Percentiles rank a stretch among this genome's conserved stretches.
phyloP scores from a whole-genome alignment of 495 filamentous ascomycete species.

The Parathielavia appendiculata region DNA sequence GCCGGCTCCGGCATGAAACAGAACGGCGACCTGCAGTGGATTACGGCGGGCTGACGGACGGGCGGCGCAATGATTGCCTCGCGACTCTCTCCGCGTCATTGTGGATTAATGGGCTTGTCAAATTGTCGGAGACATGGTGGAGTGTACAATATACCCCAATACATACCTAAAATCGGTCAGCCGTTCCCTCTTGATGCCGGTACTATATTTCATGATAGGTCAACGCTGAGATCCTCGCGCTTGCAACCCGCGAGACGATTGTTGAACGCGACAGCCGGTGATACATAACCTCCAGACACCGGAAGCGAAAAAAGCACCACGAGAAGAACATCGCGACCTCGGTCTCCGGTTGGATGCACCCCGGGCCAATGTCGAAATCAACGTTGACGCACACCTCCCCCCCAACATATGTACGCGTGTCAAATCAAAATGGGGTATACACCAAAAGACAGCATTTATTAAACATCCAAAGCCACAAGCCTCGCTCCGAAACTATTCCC shows the following conservation, averaged over 20 bases:
- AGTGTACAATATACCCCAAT: conserved; percentile 14
- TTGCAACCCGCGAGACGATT: too few species aligned
- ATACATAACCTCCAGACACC: too few species aligned
- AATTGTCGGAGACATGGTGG: not conserved
- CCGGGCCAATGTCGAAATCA: too few species aligned
- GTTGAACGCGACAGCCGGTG: too few species aligned
- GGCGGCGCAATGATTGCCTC: not conserved
- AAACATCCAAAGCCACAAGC: not conserved
- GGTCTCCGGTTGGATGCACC: too few species aligned
- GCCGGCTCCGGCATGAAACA: conserved; percentile 33
- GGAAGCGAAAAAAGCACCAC: not conserved
- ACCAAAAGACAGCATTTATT: not conserved
- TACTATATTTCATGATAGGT: not conserved
- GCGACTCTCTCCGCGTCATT: not conserved
- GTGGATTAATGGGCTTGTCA: not conserved
- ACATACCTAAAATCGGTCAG: not conserved
- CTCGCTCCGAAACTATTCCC: not conserved
- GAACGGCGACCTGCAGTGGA: not conserved
- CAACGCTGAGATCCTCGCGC: not conserved
- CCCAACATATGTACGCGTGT: conserved; percentile 2
- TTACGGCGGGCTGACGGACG: not conserved
- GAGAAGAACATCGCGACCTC: too few species aligned
- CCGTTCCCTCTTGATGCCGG: too few species aligned
- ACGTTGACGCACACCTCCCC: not conserved
- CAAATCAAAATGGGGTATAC: conserved; percentile 4